phyloP scores from a whole-genome alignment of 441 rosid genomes.

The California macrophylla region DNA sequence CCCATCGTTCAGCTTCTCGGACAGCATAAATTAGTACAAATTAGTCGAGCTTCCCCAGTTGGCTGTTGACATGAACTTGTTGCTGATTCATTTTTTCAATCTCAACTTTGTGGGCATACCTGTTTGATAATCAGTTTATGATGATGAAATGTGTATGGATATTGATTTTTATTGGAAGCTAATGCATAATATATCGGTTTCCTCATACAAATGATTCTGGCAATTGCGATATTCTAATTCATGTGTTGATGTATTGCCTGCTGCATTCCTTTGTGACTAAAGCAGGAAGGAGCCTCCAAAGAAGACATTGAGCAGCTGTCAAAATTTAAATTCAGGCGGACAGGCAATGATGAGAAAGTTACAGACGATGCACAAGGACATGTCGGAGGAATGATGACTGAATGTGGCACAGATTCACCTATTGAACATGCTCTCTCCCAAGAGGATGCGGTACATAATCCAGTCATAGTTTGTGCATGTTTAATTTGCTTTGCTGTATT shows the following conservation, averaged over 20 bases:
- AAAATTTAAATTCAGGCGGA: constrained; percentile 55
- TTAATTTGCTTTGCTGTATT: constrained; percentile 1
- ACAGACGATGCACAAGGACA: constrained; percentile 37
- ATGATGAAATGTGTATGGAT: not conserved
- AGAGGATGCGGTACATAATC: constrained; percentile 64
- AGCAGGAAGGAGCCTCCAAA: constrained; percentile 89
- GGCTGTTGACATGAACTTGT: not conserved
- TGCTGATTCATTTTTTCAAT: not conserved
- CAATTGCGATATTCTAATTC: not conserved
- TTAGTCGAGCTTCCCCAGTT: not conserved
- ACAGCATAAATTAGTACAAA: not conserved
- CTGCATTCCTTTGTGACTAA: constrained; percentile 2
- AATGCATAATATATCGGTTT: not conserved
- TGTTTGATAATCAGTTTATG: not conserved
- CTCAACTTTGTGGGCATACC: not conserved
- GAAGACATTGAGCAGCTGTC: constrained; percentile 81
- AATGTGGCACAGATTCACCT: constrained; percentile 67
- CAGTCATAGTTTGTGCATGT: not conserved
- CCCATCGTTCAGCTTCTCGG: not conserved
- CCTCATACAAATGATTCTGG: not conserved
- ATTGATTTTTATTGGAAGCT: not conserved
- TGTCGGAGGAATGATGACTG: constrained; percentile 61
- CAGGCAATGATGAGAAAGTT: constrained; percentile 33
- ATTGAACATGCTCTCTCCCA: constrained; percentile 49
- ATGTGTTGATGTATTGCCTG: not conserved